Evolutionary conservation across 345 rosid genomes (phyloP).

Genomic region (Syzygium grande): DNA sequence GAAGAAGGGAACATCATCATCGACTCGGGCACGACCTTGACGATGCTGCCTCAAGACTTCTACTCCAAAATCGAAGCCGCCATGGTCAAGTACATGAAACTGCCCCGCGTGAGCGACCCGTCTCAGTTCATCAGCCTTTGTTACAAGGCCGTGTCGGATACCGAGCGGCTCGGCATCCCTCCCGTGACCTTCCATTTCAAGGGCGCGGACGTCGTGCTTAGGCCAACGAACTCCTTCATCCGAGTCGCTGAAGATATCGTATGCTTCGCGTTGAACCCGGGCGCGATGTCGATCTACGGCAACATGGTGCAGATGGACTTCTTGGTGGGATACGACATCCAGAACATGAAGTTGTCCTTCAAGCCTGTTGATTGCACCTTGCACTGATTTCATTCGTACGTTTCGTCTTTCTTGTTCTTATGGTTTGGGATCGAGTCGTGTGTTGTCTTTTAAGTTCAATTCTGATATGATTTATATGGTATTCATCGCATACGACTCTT

Average conservation of each 20-base stretch:
- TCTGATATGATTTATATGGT: neutral
- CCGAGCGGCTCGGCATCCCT: neutral
- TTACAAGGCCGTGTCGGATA: conserved; percentile 7
- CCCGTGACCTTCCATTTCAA: neutral
- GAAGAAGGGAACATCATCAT: conserved; percentile 5
- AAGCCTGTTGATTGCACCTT: conserved; percentile 35
- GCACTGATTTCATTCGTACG: neutral
- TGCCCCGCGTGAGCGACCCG: conserved; percentile 22
- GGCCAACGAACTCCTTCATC: conserved; percentile 23
- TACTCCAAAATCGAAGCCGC: conserved; percentile 19
- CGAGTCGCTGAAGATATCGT: conserved; percentile 6
- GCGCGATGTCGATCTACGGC: conserved; percentile 21
- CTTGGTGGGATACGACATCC: conserved; percentile 37
- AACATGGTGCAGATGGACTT: conserved; percentile 39
- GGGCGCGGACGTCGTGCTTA: conserved; percentile 26
- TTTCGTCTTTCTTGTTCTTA: neutral
- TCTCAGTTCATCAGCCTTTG: conserved; percentile 6
- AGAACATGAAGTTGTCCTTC: conserved; percentile 23
- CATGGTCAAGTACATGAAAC: conserved; percentile 5
- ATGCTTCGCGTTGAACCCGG: conserved; percentile 27
- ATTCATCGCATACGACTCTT: neutral
- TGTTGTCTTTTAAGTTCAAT: neutral
- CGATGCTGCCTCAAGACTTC: conserved; percentile 26
- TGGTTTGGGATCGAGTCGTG: neutral
- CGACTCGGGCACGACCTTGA: conserved; percentile 19